phyloP scores from a whole-genome alignment of 441 rosid genomes.

The Melastoma candidum region DNA sequence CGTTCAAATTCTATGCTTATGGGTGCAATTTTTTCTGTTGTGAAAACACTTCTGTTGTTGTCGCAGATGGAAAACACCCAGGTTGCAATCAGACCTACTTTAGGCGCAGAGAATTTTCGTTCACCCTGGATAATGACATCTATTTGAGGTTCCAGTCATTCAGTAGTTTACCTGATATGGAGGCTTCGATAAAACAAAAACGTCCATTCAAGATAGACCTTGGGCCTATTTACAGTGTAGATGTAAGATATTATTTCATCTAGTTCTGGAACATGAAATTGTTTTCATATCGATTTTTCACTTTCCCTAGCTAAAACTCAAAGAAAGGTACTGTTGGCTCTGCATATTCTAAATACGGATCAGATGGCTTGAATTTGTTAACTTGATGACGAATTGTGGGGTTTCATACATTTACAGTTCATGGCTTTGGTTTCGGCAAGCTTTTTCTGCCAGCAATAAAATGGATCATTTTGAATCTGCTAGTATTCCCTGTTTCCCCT shows the following conservation, averaged over 20 bases:
- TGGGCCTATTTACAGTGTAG: constrained; percentile 82
- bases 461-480: neutral
- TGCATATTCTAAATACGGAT: too few species aligned
- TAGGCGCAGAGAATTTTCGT: constrained; percentile 79
- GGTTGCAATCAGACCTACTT: constrained; percentile 70
- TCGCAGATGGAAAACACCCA: constrained; percentile 87
- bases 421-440: too few species aligned
- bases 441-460: too few species aligned
- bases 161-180: constrained; percentile 44
- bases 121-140: constrained; percentile 66
- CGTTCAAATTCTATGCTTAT: neutral
- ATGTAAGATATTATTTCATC: constrained; percentile 32
- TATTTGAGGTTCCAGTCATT: constrained; percentile 71
- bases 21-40: neutral
- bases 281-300: neutral
- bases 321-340: too few species aligned
- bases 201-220: constrained; percentile 83
- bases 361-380: too few species aligned
- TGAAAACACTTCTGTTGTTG: constrained; percentile 11
- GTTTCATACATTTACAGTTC: too few species aligned
- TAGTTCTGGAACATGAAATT: neutral
- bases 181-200: constrained; percentile 45
- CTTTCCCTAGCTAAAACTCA: neutral
- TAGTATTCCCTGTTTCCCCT: neutral
- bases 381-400: too few species aligned